Conservation (phyloP, 208 protist genomes). For the Wallacemonas collosoma region DNA sequence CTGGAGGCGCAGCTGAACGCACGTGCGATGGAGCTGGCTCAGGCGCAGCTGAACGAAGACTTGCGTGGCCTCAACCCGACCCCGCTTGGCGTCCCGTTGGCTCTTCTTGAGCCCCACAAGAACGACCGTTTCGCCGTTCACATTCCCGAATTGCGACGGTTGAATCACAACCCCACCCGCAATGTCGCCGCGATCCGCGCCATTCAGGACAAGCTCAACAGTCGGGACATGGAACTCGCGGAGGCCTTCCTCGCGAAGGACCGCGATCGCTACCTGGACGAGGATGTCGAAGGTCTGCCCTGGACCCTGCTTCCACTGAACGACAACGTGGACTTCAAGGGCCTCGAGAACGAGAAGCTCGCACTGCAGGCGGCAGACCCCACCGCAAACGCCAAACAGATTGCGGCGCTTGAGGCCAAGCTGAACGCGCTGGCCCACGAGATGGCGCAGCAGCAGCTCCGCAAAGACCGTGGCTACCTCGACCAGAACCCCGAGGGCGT, state of each 20-base stretch:
- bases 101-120: conserved; percentile 61
- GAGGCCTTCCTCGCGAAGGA: conserved; percentile 55
- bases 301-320: conserved; percentile 49
- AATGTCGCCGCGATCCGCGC: conserved; percentile 54
- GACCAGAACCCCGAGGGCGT: conserved; percentile 67
- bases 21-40: conserved; percentile 56
- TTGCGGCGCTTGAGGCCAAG: conserved; percentile 47
- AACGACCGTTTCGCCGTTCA: conserved; percentile 45
- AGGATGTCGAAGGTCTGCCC: conserved; percentile 53
- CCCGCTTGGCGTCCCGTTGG: conserved; percentile 71
- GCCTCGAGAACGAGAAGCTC: conserved; percentile 52
- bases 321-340: conserved; percentile 59
- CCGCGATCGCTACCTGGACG: conserved; percentile 65
- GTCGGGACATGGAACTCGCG: conserved; percentile 46
- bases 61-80: conserved; percentile 45
- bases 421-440: conserved; percentile 58
- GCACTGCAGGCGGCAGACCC: conserved; percentile 29
- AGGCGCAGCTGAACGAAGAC: conserved; percentile 55
- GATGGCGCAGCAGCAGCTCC: conserved; percentile 54
- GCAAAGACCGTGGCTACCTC: conserved; percentile 62
- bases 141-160: conserved; percentile 62
- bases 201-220: conserved; percentile 49
- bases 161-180: conserved; percentile 56
- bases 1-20: conserved; percentile 58
- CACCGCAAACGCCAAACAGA: conserved; percentile 25